These are phyloP conservation scores for Paramarasmius palmivorus DNA, from an alignment of 1,284 basidiomycete species.

Conservation along the genomic window DNA sequence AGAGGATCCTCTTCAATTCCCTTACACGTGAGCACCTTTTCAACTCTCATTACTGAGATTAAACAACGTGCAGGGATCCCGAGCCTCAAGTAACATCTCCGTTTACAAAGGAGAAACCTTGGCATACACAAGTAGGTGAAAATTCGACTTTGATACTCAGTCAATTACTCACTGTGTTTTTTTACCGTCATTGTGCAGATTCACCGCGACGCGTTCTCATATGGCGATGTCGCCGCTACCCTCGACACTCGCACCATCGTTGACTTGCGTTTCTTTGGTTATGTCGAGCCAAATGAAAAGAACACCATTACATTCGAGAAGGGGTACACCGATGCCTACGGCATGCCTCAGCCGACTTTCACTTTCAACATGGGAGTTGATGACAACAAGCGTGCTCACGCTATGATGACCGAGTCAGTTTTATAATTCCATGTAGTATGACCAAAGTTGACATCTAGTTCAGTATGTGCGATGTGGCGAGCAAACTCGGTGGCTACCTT, in stretches of 20 bases:
- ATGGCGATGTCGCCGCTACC: constrained; percentile 22
- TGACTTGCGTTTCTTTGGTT: constrained; percentile 22
- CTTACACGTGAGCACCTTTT: too few species aligned
- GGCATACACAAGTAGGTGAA: too few species aligned
- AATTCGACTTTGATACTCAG: too few species aligned
- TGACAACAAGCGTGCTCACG: too few species aligned
- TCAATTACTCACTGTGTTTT: too few species aligned
- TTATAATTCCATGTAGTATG: background rate
- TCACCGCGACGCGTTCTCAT: constrained; percentile 35
- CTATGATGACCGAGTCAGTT: background rate
- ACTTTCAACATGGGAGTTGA: too few species aligned
- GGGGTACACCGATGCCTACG: background rate
- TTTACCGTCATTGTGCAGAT: constrained; percentile 30
- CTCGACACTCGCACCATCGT: constrained; percentile 25
- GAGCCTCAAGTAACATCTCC: constrained; percentile 33
- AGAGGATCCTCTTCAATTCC: constrained; percentile 12
- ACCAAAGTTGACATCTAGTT: background rate
- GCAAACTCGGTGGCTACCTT: background rate
- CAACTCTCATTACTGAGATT: too few species aligned
- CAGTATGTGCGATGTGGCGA: background rate
- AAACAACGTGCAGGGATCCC: constrained; percentile 18
- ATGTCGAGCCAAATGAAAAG: background rate
- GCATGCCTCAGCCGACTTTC: background rate
- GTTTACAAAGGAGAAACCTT: too few species aligned
- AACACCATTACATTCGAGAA: background rate